Evolutionary conservation across 225 moss, liverwort and hornwort genomes (phyloP), one percentile per base, ranked within the genome.

Genomic region (Physcomitrium patens): DNA sequence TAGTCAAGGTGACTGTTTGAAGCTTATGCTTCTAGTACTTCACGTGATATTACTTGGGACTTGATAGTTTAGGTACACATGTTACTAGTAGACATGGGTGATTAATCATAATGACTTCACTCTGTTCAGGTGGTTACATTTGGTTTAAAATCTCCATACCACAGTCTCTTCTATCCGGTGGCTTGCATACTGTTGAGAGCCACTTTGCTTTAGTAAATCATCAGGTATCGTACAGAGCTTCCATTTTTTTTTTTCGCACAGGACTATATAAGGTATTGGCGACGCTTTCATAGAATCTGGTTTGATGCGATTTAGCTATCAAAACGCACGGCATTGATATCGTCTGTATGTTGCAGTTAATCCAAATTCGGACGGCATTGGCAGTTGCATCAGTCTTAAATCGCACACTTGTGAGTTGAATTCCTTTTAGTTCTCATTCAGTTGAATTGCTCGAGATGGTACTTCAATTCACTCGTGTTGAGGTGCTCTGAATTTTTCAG

Each of bases 121-220:
- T 67, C 10, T 79, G 26, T 87, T 73, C 87, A 95, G 95, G 92
- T 80, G 96, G 96, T 23, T 92, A 84, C 68, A 28, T 96, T 62
- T 84, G 85, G 69, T 96, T 92, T 65, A 89, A 79, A 53, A 61
- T 88, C 31, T 91, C 85, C 37, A 81, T 96, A 74, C 91, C 96
- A n/a, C 74, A 83, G 52, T 63, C 82, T 57, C 89, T 94, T 57
- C 81, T 94, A 65, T 81, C 45, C 24, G 85, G 78, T 19, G 96
- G 96, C 67, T 43, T 65, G 62, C 96, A 94, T 70, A 84, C 89
- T 62, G 94, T 96, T 22, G 75, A 87, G 76, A 96, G 84, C 73
- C 96, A 96, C 79, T 96, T 96, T 73, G 82, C 83, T 84, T 79
- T 96, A 71, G 90, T 96, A 67, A 96, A 96, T 80, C 79, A 91